These are phyloP conservation scores for Leccinum ochraceum DNA, from an alignment of 768 basidiomycete genomes.

Conservation along the genomic window DNA sequence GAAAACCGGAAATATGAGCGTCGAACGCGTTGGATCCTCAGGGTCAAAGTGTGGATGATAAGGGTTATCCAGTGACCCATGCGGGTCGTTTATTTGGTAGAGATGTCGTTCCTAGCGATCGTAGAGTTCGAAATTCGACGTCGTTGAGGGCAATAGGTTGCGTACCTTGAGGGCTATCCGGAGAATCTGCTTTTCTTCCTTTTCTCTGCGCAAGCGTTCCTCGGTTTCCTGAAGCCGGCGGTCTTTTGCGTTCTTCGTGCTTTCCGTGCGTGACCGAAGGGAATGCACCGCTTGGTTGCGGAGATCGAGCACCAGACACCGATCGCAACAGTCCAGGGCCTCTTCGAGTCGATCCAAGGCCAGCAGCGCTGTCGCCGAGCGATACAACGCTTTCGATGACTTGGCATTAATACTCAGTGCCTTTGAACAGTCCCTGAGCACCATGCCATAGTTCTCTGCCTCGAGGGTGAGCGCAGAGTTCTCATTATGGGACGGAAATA, in stretches of 20 bases:
- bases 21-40: constrained; percentile 57
- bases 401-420: constrained; percentile 61
- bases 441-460: constrained; percentile 85
- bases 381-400: constrained; percentile 84
- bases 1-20: constrained; percentile 83
- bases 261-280: constrained; percentile 49
- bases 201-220: constrained; percentile 50
- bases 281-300: constrained; percentile 54
- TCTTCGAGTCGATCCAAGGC: constrained; percentile 77
- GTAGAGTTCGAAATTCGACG: constrained; percentile 1
- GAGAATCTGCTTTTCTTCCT: constrained; percentile 55
- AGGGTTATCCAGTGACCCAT: constrained; percentile 51
- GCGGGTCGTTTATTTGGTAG: constrained; percentile 52
- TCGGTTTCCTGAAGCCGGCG: constrained; percentile 50
- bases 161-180: constrained; percentile 66
- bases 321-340: constrained; percentile 76
- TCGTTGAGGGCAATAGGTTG: constrained; percentile 4
- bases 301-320: constrained; percentile 62
- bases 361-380: constrained; percentile 77
- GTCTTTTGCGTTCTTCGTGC: constrained; percentile 50
- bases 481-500: neutral
- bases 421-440: constrained; percentile 81
- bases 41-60: constrained; percentile 67
- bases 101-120: constrained; percentile 70
- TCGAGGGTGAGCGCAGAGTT: neutral